Percentiles rank a stretch among this genome's conserved stretches.
Evolutionary conservation across 2,329 filamentous ascomycete species (phyloP).

Genomic region (Cladosporium sp.): DNA sequence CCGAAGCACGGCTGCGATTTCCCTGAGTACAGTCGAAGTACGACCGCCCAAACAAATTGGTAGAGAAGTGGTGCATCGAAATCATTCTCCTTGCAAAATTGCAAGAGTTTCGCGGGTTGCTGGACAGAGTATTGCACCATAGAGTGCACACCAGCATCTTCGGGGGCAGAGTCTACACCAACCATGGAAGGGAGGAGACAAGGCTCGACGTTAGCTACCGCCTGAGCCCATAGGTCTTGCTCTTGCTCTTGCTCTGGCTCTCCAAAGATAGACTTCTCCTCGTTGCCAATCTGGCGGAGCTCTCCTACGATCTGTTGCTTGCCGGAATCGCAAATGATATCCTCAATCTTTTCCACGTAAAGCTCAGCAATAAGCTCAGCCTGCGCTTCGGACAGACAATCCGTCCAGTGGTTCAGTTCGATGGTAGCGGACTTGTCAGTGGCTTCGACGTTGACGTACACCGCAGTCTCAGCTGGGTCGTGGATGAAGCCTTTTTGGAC

Average conservation of each 20-base stretch:
- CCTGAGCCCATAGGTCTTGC: background rate
- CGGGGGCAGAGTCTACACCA: background rate
- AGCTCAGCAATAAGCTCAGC: slow-evolving; percentile 17
- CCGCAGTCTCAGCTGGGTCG: slow-evolving; percentile 15
- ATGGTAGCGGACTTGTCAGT: slow-evolving; percentile 4
- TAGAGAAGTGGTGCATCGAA: slow-evolving; percentile 5
- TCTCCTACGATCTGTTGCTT: slow-evolving; percentile 3
- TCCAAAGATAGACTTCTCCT: slow-evolving; percentile 9
- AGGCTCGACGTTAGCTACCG: background rate
- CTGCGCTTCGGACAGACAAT: slow-evolving; percentile 12
- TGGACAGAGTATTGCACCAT: background rate
- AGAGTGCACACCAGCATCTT: background rate
- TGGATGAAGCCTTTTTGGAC: slow-evolving; percentile 13
- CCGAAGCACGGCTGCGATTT: slow-evolving; percentile 10
- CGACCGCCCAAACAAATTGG: slow-evolving; percentile 15
- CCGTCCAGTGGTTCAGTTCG: slow-evolving; percentile 16
- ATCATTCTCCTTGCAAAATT: slow-evolving; percentile 18
- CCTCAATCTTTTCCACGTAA: slow-evolving; percentile 17
- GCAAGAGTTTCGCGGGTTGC: slow-evolving; percentile 9
- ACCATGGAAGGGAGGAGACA: background rate
- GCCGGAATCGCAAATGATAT: slow-evolving; percentile 7
- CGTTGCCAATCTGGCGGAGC: slow-evolving; percentile 13
- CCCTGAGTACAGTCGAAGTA: slow-evolving; percentile 13
- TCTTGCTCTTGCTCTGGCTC: background rate
- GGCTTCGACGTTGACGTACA: slow-evolving; percentile 16